phyloP scores from a whole-genome alignment of 2,329 filamentous ascomycete genomes.

The Lomentospora prolificans region DNA sequence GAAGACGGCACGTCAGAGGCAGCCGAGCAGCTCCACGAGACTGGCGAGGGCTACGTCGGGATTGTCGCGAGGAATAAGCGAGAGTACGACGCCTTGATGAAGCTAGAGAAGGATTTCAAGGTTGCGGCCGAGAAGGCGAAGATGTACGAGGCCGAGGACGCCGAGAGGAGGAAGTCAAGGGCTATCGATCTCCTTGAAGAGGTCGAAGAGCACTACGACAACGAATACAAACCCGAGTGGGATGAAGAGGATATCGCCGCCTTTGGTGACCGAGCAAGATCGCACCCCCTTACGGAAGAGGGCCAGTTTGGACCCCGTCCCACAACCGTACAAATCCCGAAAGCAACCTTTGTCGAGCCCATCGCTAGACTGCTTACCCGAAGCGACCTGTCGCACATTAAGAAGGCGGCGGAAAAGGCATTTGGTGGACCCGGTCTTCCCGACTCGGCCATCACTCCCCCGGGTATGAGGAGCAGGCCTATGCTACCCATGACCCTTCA shows the following conservation, averaged over 20 bases:
- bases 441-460: conserved; percentile 63
- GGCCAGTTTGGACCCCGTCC: conserved; percentile 69
- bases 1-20: conserved; percentile 27
- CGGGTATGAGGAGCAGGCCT: conserved; percentile 41
- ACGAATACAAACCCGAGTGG: conserved; percentile 20
- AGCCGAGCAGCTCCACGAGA: conserved; percentile 33
- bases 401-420: conserved; percentile 56
- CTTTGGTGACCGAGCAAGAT: conserved; percentile 30
- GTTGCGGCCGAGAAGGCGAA: conserved; percentile 27
- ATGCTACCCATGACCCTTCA: conserved; percentile 58
- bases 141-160: conserved; percentile 24
- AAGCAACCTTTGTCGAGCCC: conserved; percentile 57
- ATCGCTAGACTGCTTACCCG: conserved; percentile 58
- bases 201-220: conserved; percentile 19
- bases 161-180: conserved; percentile 22
- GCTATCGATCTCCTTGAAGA: conserved; percentile 16
- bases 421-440: conserved; percentile 74
- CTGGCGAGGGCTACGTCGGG: conserved; percentile 29
- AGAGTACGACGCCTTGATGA: conserved; percentile 44
- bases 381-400: conserved; percentile 65
- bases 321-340: conserved; percentile 65
- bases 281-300: conserved; percentile 63
- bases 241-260: conserved; percentile 23
- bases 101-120: conserved; percentile 49
- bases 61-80: conserved; percentile 41